A percentile compares a stretch with the other conserved stretches of the same genome.
Conservation (phyloP, 2,329 filamentous ascomycete species). For the Fusarium ambrosium region DNA sequence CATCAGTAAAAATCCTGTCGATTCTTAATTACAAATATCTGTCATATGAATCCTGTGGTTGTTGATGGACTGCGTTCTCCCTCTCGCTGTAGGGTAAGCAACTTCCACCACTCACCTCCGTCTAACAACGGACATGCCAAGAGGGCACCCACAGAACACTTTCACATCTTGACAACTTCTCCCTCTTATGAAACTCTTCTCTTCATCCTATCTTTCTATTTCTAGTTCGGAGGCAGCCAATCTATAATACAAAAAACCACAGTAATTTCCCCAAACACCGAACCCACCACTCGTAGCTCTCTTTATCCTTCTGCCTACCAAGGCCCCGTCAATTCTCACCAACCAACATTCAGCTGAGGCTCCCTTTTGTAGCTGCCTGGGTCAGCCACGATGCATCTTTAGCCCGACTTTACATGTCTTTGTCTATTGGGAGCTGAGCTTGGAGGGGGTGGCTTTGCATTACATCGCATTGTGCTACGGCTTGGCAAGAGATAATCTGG, state of each 20-base stretch:
- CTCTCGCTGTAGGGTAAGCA: not conserved
- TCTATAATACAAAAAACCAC: not conserved
- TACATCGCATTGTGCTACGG: not conserved
- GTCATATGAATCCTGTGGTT: not conserved
- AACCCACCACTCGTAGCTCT: slow-evolving; percentile 45
- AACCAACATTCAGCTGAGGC: not conserved
- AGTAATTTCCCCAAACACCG: not conserved
- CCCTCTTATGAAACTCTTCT: not conserved
- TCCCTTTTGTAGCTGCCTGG: slow-evolving; percentile 18
- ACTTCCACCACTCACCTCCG: not conserved
- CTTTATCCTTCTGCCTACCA: slow-evolving; percentile 51
- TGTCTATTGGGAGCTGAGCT: not conserved
- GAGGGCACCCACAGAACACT: not conserved
- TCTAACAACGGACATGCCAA: not conserved
- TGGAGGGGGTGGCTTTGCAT: slow-evolving; percentile 1
- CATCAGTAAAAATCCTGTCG: too few relatives aligned
- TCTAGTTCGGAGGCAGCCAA: not conserved
- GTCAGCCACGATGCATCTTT: not conserved
- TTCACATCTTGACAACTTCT: not conserved
- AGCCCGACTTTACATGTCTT: slow-evolving; percentile 4
- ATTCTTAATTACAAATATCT: not conserved
- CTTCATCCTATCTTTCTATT: not conserved
- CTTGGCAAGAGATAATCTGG: not conserved
- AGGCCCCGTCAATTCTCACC: slow-evolving; percentile 2
- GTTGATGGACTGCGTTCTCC: not conserved